Percentiles rank a stretch among this genome's conserved stretches.
Evolutionary conservation across 257 asterid species (phyloP).

Genomic region (Catharanthus roseus): DNA sequence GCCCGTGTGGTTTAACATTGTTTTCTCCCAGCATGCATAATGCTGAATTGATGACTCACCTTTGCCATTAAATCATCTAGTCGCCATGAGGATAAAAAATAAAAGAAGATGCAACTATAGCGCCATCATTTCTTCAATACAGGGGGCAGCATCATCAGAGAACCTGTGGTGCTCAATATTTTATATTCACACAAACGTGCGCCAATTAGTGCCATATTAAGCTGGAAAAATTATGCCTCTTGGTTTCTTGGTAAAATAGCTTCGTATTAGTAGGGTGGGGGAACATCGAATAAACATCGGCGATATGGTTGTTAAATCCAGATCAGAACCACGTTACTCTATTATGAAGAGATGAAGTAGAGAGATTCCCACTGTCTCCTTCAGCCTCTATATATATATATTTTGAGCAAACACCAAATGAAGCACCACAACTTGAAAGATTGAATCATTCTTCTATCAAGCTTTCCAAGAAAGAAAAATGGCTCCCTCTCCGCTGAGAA

Average conservation of each 20-base stretch:
- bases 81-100: neutral
- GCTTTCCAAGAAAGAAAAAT: slow-evolving; percentile 9
- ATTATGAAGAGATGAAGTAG: too few relatives aligned
- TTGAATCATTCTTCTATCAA: neutral
- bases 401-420: neutral
- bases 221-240: neutral
- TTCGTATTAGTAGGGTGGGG: neutral
- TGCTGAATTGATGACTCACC: neutral
- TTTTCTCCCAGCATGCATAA: neutral
- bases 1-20: neutral
- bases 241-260: neutral
- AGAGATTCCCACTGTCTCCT: neutral
- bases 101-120: neutral
- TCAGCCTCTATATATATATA: slow-evolving; percentile 1
- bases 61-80: neutral
- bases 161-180: neutral
- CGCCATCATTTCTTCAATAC: neutral
- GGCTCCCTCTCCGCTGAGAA: slow-evolving; percentile 42
- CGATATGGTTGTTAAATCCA: slow-evolving; percentile 3
- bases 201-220: neutral
- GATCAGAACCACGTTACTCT: slow-evolving; percentile 1
- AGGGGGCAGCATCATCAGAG: neutral
- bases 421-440: neutral
- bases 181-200: neutral
- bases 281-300: neutral